These are phyloP conservation scores for Aspergillus sergii DNA, from an alignment of 2,329 filamentous ascomycete species.

Conservation along the genomic window DNA sequence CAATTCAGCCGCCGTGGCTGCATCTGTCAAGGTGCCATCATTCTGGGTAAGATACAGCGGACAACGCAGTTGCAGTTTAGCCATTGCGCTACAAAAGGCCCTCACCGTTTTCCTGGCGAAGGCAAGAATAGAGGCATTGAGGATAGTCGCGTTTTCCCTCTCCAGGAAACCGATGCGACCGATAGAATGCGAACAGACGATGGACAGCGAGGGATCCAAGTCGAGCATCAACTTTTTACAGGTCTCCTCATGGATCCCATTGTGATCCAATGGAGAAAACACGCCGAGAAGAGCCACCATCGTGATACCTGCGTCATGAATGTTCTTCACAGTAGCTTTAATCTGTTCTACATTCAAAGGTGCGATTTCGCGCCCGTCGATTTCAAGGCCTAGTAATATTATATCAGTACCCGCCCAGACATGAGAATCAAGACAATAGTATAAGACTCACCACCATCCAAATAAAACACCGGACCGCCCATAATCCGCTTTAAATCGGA, in stretches of 20 bases:
- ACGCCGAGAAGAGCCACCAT: constrained; percentile 59
- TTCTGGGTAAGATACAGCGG: constrained; percentile 57
- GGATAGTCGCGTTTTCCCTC: constrained; percentile 54
- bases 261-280: constrained; percentile 60
- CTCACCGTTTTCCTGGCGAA: constrained; percentile 50
- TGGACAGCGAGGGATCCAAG: constrained; percentile 20
- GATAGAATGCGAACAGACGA: constrained; percentile 55
- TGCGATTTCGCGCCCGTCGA: constrained; percentile 37
- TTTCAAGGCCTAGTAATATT: constrained; percentile 40
- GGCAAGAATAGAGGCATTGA: constrained; percentile 52
- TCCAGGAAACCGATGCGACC: constrained; percentile 54
- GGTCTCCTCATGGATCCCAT: constrained; percentile 22
- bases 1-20: constrained; percentile 48
- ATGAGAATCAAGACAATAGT: not conserved
- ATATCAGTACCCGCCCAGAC: not conserved
- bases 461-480: constrained; percentile 49
- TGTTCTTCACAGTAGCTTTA: constrained; percentile 39
- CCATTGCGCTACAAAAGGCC: constrained; percentile 51
- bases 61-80: constrained; percentile 47
- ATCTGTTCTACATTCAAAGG: constrained; percentile 11
- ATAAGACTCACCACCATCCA: constrained; percentile 44
- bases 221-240: constrained; percentile 13
- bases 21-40: constrained; percentile 54
- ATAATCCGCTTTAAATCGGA: constrained; percentile 48
- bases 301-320: constrained; percentile 47